Conservation (phyloP, 257 asterid genomes). For the Ligustrum vulgare region DNA sequence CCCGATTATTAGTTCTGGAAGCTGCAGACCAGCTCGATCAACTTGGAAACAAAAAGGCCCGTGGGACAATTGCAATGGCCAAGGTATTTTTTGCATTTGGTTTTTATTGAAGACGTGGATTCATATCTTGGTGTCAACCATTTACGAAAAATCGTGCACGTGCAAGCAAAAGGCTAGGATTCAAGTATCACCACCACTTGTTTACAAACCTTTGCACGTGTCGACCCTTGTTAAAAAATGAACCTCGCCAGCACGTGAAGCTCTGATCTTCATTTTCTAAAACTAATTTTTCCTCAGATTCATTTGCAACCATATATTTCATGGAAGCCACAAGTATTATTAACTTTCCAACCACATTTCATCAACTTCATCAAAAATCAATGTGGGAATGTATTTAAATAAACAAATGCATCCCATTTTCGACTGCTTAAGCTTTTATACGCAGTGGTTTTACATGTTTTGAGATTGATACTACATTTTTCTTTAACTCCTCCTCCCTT, state of each 20-base stretch:
- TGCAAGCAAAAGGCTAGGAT: background rate
- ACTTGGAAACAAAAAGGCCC: constrained; percentile 75
- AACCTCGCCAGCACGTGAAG: background rate
- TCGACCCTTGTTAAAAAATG: background rate
- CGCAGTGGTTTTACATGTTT: background rate
- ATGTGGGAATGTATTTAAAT: too few relatives aligned
- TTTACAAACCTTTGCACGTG: background rate
- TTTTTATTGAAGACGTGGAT: background rate
- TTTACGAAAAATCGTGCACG: background rate
- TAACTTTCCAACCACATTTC: too few relatives aligned
- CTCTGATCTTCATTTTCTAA: too few relatives aligned
- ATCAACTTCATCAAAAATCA: too few relatives aligned
- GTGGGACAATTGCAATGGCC: constrained; percentile 92
- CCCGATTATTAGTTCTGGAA: constrained; percentile 84
- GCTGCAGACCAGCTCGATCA: constrained; percentile 96
- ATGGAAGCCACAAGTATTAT: too few relatives aligned
- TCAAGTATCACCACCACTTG: background rate
- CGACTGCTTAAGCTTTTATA: background rate
- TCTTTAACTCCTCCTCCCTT: background rate
- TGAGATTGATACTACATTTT: background rate
- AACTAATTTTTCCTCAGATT: too few relatives aligned
- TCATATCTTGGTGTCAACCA: background rate
- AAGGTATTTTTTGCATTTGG: constrained; percentile 47
- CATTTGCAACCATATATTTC: too few relatives aligned
- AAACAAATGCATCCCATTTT: background rate